Base-by-base conservation (phyloP, 2,329 filamentous ascomycete genomes). In the Helotiales sp. region DNA sequence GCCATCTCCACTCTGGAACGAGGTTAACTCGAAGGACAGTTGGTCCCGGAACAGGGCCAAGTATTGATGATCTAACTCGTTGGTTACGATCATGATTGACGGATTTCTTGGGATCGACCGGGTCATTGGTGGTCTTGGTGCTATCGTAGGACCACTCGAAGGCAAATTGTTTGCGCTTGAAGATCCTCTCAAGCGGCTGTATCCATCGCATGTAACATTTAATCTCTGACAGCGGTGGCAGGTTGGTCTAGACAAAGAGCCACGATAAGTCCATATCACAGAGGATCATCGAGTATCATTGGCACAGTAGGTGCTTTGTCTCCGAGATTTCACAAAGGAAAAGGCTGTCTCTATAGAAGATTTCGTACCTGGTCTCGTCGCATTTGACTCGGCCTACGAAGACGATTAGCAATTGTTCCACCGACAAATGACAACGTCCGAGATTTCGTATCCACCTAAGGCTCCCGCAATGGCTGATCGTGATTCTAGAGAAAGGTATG, bases 11-110 rank as follows among this genome's bases (percentile, higher is more conserved):
- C 56, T 34, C 22, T 59, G 55, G 15, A 55, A 58, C 24, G 56
- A 54, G 33, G 54, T 52, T 5, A 63, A 49, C 5, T 59, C 47
- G 33, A 56, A 54, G 10, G 48, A 33, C 2, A 55, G 59, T 29
- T 58, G 57, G 38, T 63, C 59, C 12, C 54, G 44, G 40, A 63
- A 63, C 5, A 58, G 29, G 13, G 44, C n/a, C 33, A 63, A 62
- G 44, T 63, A 63, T 10, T 22, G 56, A 27, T 22, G 24, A 29
- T 60, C 52, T 1, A 56, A 42, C 15, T 55, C 53, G 9, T 34
- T 58, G 1, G 38, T 40, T 48, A 63, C 54, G 13, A 46, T 30
- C 7, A 34, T 15, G 10, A 3, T 50, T 22, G 22, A 17, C 6
- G 29, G 44, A 27, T 24, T 31, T 15, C 13, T 3, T 19, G 36